Conservation (phyloP, 1,284 basidiomycete genomes). For the Heimioporus retisporus region DNA sequence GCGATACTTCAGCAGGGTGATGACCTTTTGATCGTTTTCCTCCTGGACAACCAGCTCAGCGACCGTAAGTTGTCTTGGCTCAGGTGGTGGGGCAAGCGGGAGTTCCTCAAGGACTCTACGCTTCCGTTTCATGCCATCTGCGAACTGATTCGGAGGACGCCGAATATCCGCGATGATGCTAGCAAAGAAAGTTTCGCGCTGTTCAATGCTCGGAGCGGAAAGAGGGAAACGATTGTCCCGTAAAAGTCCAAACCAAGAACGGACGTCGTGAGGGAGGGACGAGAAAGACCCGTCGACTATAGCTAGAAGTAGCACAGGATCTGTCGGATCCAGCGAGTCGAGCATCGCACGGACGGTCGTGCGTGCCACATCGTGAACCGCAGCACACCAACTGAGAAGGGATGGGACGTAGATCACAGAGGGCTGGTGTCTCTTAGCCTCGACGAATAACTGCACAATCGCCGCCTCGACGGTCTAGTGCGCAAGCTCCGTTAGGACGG, state of each 20-base stretch:
- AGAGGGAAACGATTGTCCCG: conserved; percentile 84
- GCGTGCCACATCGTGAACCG: conserved; percentile 87
- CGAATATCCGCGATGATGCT: conserved; percentile 75
- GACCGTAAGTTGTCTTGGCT: conserved; percentile 85
- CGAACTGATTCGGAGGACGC: conserved; percentile 89
- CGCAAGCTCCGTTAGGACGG: conserved; percentile 4
- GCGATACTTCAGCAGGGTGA: conserved; percentile 89
- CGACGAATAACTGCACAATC: conserved; percentile 96
- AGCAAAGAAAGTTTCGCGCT: conserved; percentile 85
- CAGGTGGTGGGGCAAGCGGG: conserved; percentile 90
- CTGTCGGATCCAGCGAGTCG: conserved; percentile 90
- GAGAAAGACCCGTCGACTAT: conserved; percentile 84
- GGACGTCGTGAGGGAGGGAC: conserved; percentile 86
- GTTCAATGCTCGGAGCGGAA: conserved; percentile 56
- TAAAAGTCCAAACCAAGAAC: conserved; percentile 90
- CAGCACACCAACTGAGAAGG: conserved; percentile 86
- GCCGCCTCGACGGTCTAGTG: conserved; percentile 89
- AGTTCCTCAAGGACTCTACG: conserved; percentile 90
- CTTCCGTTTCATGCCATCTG: conserved; percentile 89
- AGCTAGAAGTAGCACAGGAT: conserved; percentile 93
- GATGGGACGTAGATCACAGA: conserved; percentile 97
- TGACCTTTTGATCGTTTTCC: conserved; percentile 83
- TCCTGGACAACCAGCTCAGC: conserved; percentile 88
- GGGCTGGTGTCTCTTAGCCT: conserved; percentile 98
- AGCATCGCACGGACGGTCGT: conserved; percentile 92